Evolutionary conservation across 345 rosid species (phyloP).

Genomic region (Gossypium bickii): DNA sequence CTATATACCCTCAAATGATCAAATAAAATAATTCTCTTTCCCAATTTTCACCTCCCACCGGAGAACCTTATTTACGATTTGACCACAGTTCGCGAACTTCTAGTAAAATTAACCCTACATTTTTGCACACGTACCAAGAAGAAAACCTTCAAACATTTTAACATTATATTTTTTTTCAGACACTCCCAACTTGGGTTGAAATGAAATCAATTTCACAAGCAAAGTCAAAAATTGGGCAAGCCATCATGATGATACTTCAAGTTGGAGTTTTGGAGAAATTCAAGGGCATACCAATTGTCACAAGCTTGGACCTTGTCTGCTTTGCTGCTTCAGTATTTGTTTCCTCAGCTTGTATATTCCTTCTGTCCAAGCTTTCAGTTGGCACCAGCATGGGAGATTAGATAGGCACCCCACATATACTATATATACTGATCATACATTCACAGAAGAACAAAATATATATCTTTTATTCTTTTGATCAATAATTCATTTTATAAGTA

Average conservation of each 20-base stretch:
- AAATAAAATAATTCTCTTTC: too few relatives aligned
- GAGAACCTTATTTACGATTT: too few relatives aligned
- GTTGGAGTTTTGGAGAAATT: slow-evolving; percentile 69
- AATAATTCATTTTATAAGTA: neutral
- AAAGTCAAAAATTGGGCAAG: slow-evolving; percentile 63
- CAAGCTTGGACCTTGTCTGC: slow-evolving; percentile 59
- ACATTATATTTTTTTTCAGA: slow-evolving; percentile 27
- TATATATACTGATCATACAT: neutral
- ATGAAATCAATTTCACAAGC: slow-evolving; percentile 54
- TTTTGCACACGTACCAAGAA: neutral
- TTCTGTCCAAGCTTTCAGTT: slow-evolving; percentile 51
- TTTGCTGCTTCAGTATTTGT: slow-evolving; percentile 56
- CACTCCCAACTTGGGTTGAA: slow-evolving; percentile 46
- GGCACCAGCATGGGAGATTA: neutral
- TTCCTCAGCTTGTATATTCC: slow-evolving; percentile 53
- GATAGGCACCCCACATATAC: slow-evolving; percentile 8
- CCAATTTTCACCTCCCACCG: too few relatives aligned
- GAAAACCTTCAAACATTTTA: neutral
- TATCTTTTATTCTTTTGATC: neutral
- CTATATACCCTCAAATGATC: too few relatives aligned
- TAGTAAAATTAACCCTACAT: too few relatives aligned
- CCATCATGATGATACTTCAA: slow-evolving; percentile 65
- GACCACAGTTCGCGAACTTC: too few relatives aligned
- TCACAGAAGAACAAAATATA: neutral
- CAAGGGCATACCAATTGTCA: slow-evolving; percentile 41